Percentiles rank a stretch among this genome's conserved stretches.
phyloP scores from a whole-genome alignment of 2,329 filamentous ascomycete genomes.

The Arachnomyces sp. region DNA sequence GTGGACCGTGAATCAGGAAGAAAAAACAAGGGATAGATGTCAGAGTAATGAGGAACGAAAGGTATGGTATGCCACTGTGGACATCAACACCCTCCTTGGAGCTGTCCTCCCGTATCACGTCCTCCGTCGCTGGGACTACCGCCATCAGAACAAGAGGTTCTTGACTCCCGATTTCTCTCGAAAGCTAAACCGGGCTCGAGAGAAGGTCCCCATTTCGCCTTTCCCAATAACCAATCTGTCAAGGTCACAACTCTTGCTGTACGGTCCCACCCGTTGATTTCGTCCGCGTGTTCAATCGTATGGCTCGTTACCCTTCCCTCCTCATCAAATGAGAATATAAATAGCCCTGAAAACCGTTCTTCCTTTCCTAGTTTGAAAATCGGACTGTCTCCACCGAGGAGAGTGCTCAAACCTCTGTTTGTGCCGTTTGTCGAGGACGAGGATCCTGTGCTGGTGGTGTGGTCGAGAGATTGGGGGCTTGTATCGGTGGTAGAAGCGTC shows the following conservation, averaged over 20 bases:
- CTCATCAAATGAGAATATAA: constrained; percentile 90
- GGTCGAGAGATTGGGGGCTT: not conserved
- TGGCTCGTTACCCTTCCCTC: constrained; percentile 78
- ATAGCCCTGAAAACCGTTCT: constrained; percentile 81
- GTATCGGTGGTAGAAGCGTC: constrained; percentile 8
- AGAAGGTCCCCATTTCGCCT: constrained; percentile 49
- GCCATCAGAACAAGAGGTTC: no score
- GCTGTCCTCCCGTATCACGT: no score
- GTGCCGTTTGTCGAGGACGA: constrained; percentile 23
- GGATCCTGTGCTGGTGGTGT: constrained; percentile 10
- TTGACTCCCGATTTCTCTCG: constrained; percentile 15
- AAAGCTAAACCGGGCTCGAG: constrained; percentile 22
- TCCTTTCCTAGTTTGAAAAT: constrained; percentile 48
- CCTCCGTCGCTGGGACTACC: no score
- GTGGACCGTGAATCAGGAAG: no score
- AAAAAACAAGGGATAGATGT: no score
- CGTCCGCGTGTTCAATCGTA: constrained; percentile 88
- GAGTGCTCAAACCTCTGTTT: constrained; percentile 34
- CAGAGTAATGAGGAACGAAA: no score
- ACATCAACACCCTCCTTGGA: no score
- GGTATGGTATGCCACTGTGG: no score
- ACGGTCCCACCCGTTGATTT: constrained; percentile 73
- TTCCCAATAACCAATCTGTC: constrained; percentile 89
- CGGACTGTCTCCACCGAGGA: constrained; percentile 48
- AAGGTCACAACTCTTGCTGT: constrained; percentile 80